Evolutionary conservation across 345 rosid genomes (phyloP).

Genomic region (Eucalyptus pauciflora): DNA sequence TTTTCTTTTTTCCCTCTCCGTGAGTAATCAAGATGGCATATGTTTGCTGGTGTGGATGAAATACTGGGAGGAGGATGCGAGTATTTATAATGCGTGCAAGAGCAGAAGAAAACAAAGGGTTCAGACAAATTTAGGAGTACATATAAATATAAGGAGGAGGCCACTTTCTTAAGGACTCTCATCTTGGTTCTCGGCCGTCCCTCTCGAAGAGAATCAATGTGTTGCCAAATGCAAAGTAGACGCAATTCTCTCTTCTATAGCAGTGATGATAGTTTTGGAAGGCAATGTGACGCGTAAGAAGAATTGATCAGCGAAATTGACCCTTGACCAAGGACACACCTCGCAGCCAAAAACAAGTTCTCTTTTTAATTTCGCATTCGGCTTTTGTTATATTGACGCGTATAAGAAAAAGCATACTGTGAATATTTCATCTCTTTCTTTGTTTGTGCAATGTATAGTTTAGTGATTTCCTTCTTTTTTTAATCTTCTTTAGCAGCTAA

Average conservation of each 20-base stretch:
- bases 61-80: neutral
- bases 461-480: neutral
- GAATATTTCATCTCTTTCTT: neutral
- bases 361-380: neutral
- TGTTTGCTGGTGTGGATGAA: neutral
- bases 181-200: neutral
- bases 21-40: neutral
- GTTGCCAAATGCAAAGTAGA: neutral
- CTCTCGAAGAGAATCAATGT: neutral
- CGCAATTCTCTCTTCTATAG: neutral
- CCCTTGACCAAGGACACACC: neutral
- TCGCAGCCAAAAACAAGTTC: neutral
- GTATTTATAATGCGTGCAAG: neutral
- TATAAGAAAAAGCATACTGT: rapidly evolving
- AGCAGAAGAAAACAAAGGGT: neutral
- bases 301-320: neutral
- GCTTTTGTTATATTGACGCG: neutral
- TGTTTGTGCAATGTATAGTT: rapidly evolving
- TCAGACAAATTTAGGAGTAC: neutral
- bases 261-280: neutral
- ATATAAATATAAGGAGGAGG: neutral
- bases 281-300: neutral
- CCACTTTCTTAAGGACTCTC: neutral
- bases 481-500: neutral
- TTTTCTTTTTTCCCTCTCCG: neutral